Base-by-base conservation (phyloP, 2,329 filamentous ascomycete genomes). In the Phialophora macrospora region DNA sequence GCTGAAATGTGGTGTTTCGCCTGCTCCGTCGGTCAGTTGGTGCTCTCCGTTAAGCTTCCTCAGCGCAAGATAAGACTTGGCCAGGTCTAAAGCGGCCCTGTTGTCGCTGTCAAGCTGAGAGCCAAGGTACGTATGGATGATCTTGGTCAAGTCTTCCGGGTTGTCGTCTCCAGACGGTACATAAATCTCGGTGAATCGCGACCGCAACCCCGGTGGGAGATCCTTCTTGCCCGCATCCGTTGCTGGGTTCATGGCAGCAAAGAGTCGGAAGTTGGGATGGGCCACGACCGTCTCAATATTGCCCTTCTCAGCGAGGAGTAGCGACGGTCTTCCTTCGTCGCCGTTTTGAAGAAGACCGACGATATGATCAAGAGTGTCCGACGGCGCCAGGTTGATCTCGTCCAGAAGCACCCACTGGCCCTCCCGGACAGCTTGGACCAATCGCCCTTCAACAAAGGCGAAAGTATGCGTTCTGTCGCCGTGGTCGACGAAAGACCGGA, bases 191-290 rank as follows among this genome's bases (percentile, higher is more conserved):
- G 95, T 98, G 75, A 99, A 99, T 56, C 93, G 87, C 8, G 93
- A 96, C 62, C 94, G 85, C 51, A 98, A 87, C 1, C 94, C 93
- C 62, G 91, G 88, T 0, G 94, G 93, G 17, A 99, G 81, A 77
- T 99, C 95, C 63, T 94, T 89, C 79, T 99, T 99, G 67, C 96
- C 95, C 63, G 97, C 88, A 80, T 99, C 95, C 2, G 95, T 99
- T 4, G 95, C 95, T 32, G 95, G 95, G 74, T 99, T 99, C 95
- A 99, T 99, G 30, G 96, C 95, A 59, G 92, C 96, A 75, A 99
- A 99, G 14, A 99, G 91, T 46, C 95, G 88, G 77, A 99, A 99
- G 70, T 97, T 88, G 0, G 92, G 89, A 77, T 99, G 94, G 0
- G 93, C 95, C 67, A 89, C 85, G 41, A 99, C 89, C 70, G 93